phyloP scores from a whole-genome alignment of 164 flowering plant genomes.

The Magnolia changhungtana region DNA sequence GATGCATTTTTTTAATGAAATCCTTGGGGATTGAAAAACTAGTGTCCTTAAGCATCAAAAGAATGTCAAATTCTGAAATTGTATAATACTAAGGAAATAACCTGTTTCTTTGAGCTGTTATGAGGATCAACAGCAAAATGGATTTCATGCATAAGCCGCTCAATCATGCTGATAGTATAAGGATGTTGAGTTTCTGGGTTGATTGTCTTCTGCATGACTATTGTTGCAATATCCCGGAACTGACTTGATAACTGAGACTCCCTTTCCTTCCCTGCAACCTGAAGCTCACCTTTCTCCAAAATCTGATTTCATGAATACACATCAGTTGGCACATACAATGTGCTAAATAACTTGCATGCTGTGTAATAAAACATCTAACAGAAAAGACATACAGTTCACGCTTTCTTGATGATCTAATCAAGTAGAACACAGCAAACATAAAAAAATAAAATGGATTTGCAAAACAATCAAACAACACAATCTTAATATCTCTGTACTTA shows the following conservation, averaged over 20 bases:
- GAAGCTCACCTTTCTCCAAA: conserved; percentile 95
- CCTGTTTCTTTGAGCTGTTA: conserved; percentile 97
- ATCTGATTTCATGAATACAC: conserved; percentile 39
- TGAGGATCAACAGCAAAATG: conserved; percentile 92
- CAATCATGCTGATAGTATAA: conserved; percentile 96
- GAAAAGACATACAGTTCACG: neutral
- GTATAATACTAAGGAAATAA: conserved; percentile 9
- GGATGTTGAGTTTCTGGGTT: conserved; percentile 88
- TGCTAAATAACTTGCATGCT: neutral
- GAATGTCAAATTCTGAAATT: neutral
- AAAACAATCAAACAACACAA: neutral
- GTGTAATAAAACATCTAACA: neutral
- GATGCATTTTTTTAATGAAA: too few species aligned
- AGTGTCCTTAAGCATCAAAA: neutral
- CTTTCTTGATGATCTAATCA: neutral
- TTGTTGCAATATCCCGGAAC: conserved; percentile 94
- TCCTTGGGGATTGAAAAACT: neutral
- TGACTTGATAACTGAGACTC: conserved; percentile 82
- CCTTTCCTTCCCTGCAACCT: conserved; percentile 97
- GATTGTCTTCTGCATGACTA: conserved; percentile 94
- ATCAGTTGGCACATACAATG: neutral
- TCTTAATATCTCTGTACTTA: neutral
- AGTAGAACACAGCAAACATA: neutral
- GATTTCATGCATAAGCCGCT: conserved; percentile 92
- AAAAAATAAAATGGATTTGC: neutral